These are phyloP conservation scores for Colletotrichum eremochloae DNA, from an alignment of 2,329 filamentous ascomycete species.

Conservation along the genomic window DNA sequence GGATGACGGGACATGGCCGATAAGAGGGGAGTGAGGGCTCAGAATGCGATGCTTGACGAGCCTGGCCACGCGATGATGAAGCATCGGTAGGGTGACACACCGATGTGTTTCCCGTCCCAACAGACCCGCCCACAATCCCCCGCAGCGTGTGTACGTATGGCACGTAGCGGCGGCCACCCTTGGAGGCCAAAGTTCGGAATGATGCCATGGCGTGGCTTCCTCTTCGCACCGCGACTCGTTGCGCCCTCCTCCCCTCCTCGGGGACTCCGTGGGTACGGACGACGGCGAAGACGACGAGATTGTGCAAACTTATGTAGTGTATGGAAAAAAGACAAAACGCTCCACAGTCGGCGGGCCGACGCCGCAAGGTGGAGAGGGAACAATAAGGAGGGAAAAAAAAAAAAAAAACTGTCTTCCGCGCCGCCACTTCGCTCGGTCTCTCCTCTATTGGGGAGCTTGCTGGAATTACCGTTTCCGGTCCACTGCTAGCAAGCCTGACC, in stretches of 20 bases:
- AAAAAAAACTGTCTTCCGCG: background rate
- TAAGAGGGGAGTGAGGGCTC: background rate
- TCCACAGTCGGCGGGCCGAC: background rate
- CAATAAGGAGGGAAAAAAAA: too few species aligned
- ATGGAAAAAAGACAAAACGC: background rate
- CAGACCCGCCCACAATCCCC: slow-evolving; percentile 38
- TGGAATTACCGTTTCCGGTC: background rate
- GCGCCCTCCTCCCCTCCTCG: background rate
- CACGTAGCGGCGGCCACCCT: slow-evolving; percentile 23
- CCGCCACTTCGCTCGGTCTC: background rate
- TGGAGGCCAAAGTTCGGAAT: slow-evolving; percentile 21
- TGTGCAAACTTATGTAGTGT: background rate
- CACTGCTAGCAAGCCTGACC: slow-evolving; percentile 35
- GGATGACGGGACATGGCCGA: slow-evolving; percentile 34
- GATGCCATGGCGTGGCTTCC: slow-evolving; percentile 19
- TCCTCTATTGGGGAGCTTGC: slow-evolving; percentile 1
- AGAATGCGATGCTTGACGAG: background rate
- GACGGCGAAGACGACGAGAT: slow-evolving; percentile 1
- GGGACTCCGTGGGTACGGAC: slow-evolving; percentile 23
- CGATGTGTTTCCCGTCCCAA: slow-evolving; percentile 28
- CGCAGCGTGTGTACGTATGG: background rate
- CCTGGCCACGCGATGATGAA: slow-evolving; percentile 18
- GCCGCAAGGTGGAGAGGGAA: background rate
- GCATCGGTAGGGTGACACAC: slow-evolving; percentile 11
- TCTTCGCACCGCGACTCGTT: slow-evolving; percentile 33